Base-by-base conservation (phyloP, 2,329 filamentous ascomycete species). In the Trichoderma guizhouense region DNA sequence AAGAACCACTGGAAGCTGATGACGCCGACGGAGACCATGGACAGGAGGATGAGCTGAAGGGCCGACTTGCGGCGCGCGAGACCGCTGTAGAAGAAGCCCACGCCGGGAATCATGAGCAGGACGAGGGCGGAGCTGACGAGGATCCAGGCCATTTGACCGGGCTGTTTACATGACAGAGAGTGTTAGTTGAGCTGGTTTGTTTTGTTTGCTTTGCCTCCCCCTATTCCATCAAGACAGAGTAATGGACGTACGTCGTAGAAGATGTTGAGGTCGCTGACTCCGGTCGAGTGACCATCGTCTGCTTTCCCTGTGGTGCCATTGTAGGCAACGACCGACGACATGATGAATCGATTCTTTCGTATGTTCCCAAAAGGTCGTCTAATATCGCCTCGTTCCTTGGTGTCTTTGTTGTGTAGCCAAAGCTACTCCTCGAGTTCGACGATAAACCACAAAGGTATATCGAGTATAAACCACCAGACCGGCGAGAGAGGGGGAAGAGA, bases 1-100 rank as follows among this genome's bases (percentile, higher is more conserved):
- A 97, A 95, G 85, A 97, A 97, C 94, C 94, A 97, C 79, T 97
- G 93, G 83, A 97, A 97, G 64, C 90, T 91, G 73, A 94, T 89
- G 75, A 97, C 89, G 12, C 89, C 92, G 5, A 92, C 89, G 18
- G 93, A 91, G 84, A 97, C 91, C 84, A 97, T 88, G 15, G 93
- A 93, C 5, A 97, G 87, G 87, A 93, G 95, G 81, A 97, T 92
- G 73, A 97, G 87, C 21, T 93, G 93, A 69, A 97, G 86, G 5
- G 94, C 94, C 0, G 93, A 97, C 85, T 97, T 97, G 81, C 94
- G 90, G 71, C 94, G 91, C 18, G 94, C 93, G 18, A 97, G 91
- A 74, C 94, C 94, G 57, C 93, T 95, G 86, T 97, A 97, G 87
- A 97, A 97, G 87, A 97, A 96, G 68, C 93, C 94, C 78, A 97